Evolutionary conservation across 2,329 filamentous ascomycete species (phyloP).

Genomic region (Trichoderma citrinoviride): DNA sequence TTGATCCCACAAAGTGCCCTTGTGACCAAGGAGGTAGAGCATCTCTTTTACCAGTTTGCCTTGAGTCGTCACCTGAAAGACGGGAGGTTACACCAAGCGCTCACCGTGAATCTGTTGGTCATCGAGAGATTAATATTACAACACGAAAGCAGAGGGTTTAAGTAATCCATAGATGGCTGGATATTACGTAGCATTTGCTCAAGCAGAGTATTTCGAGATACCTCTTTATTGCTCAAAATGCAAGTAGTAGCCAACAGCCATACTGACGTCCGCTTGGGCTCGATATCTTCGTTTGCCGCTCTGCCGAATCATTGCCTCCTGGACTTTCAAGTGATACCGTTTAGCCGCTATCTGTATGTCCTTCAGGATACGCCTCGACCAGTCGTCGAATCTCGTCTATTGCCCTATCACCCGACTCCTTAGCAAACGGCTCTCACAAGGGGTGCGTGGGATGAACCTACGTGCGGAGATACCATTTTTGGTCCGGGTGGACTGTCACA

Average conservation of each 20-base stretch:
- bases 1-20: neutral
- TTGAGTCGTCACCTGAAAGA: slow-evolving; percentile 11
- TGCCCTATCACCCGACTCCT: neutral
- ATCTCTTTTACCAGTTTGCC: neutral
- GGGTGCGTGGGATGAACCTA: neutral
- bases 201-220: neutral
- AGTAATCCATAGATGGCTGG: slow-evolving; percentile 4
- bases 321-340: neutral
- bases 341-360: neutral
- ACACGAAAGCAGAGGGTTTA: neutral
- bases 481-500: neutral
- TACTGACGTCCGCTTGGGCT: too few relatives aligned
- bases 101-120: neutral
- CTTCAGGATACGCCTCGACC: neutral
- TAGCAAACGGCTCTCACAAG: neutral
- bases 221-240: too few relatives aligned
- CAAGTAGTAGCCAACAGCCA: too few relatives aligned
- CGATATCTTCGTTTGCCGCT: neutral
- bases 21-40: neutral
- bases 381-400: slow-evolving; percentile 1
- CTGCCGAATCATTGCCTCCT: too few relatives aligned
- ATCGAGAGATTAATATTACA: slow-evolving; percentile 3
- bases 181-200: slow-evolving; percentile 11
- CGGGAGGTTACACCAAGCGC: neutral
- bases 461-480: neutral